Evolutionary conservation across 352 stramenopile genomes (phyloP), one percentile per base, ranked within the genome.

Genomic region (Globisporangium emineosum): DNA sequence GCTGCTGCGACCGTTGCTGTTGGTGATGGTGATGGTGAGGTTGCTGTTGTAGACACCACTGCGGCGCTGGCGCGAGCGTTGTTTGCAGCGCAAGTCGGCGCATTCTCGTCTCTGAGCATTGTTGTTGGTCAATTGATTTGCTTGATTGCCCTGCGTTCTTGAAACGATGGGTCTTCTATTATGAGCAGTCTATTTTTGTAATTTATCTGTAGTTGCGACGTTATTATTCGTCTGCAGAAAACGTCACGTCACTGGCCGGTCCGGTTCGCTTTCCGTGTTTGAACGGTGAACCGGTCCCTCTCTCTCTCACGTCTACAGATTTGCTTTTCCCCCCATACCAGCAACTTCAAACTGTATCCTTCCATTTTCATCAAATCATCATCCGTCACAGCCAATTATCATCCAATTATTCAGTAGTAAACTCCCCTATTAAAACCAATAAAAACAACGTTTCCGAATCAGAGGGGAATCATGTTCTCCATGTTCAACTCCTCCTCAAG

Each of bases 201-300:
- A 40, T 32, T 40, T 37, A 8, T 2, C 17, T 19, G 25, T 27
- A 57, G 9, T 29, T 57, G 23, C 29, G 15, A 23, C n/a, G 7
- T 5, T 42, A 13, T 5, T 42, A 19, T 58, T 58, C 52, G 52
- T 58, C 52, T 58, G n/a, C 52, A 58, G n/a, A 58, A 23, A 58
- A 42, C 51, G 51, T 57, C 19, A 43, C 51, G 51, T 57, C 51
- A 43, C 29, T 40, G 15, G 13, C 50, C 51, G 51, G 51, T 57
- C 51, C 51, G 51, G 51, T 57, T 40, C 51, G n/a, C 7, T 19
- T 42, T 57, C 19, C 12, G 35, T 42, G 35, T 42, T 42, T 4
- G 10, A 10, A 9, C 9, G 2, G 5, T 15, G 30, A 57, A 57
- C 51, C 51, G 51, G 51, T 57, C 5, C 29, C 12, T 2, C 25